Evolutionary conservation across 169 alveolate genomes (phyloP).

Genomic region (Plasmodium inui): DNA sequence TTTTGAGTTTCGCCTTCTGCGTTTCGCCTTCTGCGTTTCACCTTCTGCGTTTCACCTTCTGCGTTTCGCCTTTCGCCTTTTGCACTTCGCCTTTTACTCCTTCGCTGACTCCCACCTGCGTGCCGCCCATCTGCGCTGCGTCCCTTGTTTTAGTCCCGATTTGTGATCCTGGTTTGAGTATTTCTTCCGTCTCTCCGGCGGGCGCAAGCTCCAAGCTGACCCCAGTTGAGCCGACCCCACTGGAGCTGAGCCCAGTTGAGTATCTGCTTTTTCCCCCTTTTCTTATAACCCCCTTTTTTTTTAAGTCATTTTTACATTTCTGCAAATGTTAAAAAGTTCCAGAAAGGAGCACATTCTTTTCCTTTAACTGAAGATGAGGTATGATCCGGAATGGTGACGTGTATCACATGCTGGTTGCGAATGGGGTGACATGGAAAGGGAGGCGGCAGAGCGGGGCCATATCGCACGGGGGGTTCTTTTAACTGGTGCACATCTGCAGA

Average conservation of each 20-base stretch:
- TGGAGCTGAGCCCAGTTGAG: neutral
- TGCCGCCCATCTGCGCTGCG: neutral
- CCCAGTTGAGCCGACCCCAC: neutral
- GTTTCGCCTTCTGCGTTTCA: neutral
- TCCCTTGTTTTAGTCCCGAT: slow-evolving; percentile 6
- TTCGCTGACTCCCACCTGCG: neutral
- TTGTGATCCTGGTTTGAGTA: neutral
- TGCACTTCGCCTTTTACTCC: neutral
- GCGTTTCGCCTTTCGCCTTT: neutral
- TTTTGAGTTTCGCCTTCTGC: neutral
- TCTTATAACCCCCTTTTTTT: neutral
- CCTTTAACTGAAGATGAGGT: neutral
- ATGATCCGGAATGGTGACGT: neutral
- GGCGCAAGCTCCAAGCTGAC: neutral
- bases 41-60: neutral
- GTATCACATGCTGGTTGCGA: neutral
- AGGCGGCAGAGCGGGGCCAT: neutral
- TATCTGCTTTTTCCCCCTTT: neutral
- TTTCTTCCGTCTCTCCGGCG: slow-evolving; percentile 7
- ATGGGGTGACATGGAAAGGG: neutral
- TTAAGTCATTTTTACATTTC: neutral
- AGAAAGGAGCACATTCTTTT: neutral
- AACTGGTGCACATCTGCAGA: neutral
- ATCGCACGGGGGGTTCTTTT: neutral
- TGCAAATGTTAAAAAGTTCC: neutral